Evolutionary conservation across 2,329 filamentous ascomycete genomes (phyloP).

Genomic region (Rutstroemia sydowiana): DNA sequence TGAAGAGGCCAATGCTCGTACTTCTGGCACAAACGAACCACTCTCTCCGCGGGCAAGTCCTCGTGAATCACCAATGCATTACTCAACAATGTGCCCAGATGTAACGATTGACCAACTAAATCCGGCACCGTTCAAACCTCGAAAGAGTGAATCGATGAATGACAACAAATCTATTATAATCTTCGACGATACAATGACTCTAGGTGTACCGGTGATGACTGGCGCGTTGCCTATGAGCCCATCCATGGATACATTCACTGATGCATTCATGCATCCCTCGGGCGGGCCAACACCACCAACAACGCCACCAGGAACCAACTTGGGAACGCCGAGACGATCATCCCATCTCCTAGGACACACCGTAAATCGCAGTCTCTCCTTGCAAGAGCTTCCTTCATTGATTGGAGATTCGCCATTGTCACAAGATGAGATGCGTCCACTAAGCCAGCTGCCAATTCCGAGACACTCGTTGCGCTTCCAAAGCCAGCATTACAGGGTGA

Average conservation of each 20-base stretch:
- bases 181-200: constrained; percentile 44
- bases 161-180: constrained; percentile 91
- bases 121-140: constrained; percentile 12
- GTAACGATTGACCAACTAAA: constrained; percentile 17
- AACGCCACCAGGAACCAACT: constrained; percentile 45
- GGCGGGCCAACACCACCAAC: constrained; percentile 53
- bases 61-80: constrained; percentile 16
- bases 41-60: constrained; percentile 16
- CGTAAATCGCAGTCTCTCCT: constrained; percentile 29
- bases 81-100: constrained; percentile 23
- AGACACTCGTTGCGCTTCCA: constrained; percentile 16
- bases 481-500: constrained; percentile 35
- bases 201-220: constrained; percentile 41
- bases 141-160: constrained; percentile 41
- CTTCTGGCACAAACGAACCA: constrained; percentile 18
- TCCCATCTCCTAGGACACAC: constrained; percentile 44
- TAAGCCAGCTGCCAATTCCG: constrained; percentile 18
- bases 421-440: constrained; percentile 19
- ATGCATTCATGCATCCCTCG: constrained; percentile 41
- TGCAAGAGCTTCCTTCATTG: constrained; percentile 27
- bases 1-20: constrained; percentile 37
- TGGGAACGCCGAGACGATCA: constrained; percentile 44
- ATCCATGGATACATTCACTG: constrained; percentile 47
- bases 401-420: constrained; percentile 21
- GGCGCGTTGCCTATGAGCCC: constrained; percentile 34